Percentiles rank a stretch among this genome's conserved stretches.
phyloP scores from a whole-genome alignment of 1,284 basidiomycete genomes.

The Phellopilus nigrolimitatus region DNA sequence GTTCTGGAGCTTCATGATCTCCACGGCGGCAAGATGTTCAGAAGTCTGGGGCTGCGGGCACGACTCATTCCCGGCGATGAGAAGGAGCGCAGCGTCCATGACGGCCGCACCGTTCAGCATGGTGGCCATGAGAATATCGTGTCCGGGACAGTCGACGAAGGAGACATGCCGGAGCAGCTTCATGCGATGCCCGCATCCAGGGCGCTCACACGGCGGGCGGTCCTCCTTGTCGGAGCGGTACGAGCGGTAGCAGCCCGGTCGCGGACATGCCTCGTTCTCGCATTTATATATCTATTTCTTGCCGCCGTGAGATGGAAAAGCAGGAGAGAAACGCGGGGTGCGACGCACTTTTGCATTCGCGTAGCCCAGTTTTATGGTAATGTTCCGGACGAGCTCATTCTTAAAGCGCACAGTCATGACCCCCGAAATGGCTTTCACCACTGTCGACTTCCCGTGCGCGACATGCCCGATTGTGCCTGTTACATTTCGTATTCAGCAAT shows the following conservation, averaged over 20 bases:
- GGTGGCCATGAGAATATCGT: conserved; percentile 98
- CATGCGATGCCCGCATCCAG: conserved; percentile 89
- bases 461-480: conserved; percentile 93
- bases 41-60: conserved; percentile 99
- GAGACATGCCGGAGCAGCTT: conserved; percentile 92
- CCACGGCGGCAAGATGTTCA: conserved; percentile 96
- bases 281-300: conserved; percentile 99
- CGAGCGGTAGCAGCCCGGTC: conserved; percentile 91
- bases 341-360: conserved; percentile 94
- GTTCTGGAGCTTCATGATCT: conserved; percentile 98
- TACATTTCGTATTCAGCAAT: conserved; percentile 3
- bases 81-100: conserved; percentile 96
- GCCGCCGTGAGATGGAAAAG: conserved; percentile 11
- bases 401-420: conserved; percentile 99
- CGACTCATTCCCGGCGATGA: conserved; percentile 96
- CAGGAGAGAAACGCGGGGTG: neutral
- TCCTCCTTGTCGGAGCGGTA: conserved; percentile 95
- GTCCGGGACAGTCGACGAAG: conserved; percentile 94
- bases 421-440: conserved; percentile 99
- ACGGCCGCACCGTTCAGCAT: conserved; percentile 99
- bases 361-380: conserved; percentile 98
- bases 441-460: conserved; percentile 98
- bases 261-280: conserved; percentile 86
- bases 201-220: conserved; percentile 87
- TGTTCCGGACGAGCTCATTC: conserved; percentile 97